Conservation (phyloP, 345 rosid species). For the Stellera chamaejasme region DNA sequence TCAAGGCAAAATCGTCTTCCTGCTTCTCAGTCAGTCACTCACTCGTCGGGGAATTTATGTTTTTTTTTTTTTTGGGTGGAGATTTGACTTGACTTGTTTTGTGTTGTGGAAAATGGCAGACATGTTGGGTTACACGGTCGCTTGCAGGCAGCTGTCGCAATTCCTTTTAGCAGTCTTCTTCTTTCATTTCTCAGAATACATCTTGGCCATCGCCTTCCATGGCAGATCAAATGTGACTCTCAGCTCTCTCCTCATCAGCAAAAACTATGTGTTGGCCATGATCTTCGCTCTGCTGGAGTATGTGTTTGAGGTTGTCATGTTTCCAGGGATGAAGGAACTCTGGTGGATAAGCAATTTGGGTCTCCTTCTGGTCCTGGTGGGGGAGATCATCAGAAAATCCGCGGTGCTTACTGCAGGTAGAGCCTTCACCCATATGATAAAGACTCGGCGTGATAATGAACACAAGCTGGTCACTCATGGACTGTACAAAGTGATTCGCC, state of each 20-base stretch:
- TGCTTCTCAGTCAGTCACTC: no score
- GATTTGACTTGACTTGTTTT: neutral
- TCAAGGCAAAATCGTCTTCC: no score
- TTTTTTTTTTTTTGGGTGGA: neutral
- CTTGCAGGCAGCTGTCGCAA: slow-evolving; percentile 44
- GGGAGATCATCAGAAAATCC: slow-evolving; percentile 49
- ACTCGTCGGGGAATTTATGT: no score
- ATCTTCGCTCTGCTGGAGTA: slow-evolving; percentile 46
- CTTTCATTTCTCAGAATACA: slow-evolving; percentile 57
- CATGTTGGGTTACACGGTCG: slow-evolving; percentile 30
- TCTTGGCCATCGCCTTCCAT: slow-evolving; percentile 41
- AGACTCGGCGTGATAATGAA: slow-evolving; percentile 38
- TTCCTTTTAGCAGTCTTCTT: slow-evolving; percentile 40
- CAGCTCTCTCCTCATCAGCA: slow-evolving; percentile 56
- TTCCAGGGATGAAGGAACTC: slow-evolving; percentile 49
- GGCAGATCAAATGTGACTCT: slow-evolving; percentile 45
- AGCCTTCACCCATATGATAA: slow-evolving; percentile 64
- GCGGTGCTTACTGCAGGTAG: slow-evolving; percentile 67
- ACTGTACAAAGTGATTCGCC: slow-evolving; percentile 44
- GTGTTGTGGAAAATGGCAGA: slow-evolving; percentile 37
- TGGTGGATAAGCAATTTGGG: slow-evolving; percentile 62
- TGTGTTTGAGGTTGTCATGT: slow-evolving; percentile 25
- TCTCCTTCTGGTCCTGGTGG: slow-evolving; percentile 36
- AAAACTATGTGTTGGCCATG: slow-evolving; percentile 49
- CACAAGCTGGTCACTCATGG: slow-evolving; percentile 56